phyloP scores from a whole-genome alignment of 305 asterid species.

The Vinca major region DNA sequence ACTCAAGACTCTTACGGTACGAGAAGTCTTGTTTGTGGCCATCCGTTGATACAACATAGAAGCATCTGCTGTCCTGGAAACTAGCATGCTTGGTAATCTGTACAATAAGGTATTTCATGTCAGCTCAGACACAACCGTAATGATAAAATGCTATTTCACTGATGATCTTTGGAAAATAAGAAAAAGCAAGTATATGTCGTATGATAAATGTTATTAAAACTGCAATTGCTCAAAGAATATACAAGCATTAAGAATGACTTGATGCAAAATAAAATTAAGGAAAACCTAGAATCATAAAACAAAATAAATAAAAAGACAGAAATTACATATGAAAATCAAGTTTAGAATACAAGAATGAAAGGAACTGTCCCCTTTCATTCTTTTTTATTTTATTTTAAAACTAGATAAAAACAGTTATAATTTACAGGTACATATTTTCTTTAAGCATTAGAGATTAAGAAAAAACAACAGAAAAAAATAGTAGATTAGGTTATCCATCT shows the following conservation, averaged over 20 bases:
- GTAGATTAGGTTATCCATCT: neutral
- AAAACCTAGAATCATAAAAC: neutral
- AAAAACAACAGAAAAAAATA: neutral
- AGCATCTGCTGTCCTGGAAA: slow-evolving; percentile 78
- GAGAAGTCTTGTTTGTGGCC: slow-evolving; percentile 76
- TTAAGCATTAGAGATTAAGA: neutral
- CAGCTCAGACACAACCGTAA: slow-evolving; percentile 15
- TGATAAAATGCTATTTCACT: neutral
- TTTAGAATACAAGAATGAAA: too few species aligned
- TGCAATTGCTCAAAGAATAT: neutral
- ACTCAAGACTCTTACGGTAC: slow-evolving; percentile 66
- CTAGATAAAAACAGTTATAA: too few species aligned
- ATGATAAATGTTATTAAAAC: neutral
- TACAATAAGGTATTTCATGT: slow-evolving; percentile 12
- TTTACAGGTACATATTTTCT: neutral
- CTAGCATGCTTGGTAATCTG: slow-evolving; percentile 61
- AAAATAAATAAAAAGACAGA: too few species aligned
- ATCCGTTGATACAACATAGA: slow-evolving; percentile 60
- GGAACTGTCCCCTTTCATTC: too few species aligned
- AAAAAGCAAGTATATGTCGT: neutral
- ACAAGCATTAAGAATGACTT: neutral
- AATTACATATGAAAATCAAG: neutral
- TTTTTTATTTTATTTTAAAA: too few species aligned
- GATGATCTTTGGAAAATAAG: neutral
- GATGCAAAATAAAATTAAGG: neutral